Evolutionary conservation across 2,329 filamentous ascomycete species (phyloP), one percentile per base, ranked within the genome.

Genomic region (Botryotinia calthae): DNA sequence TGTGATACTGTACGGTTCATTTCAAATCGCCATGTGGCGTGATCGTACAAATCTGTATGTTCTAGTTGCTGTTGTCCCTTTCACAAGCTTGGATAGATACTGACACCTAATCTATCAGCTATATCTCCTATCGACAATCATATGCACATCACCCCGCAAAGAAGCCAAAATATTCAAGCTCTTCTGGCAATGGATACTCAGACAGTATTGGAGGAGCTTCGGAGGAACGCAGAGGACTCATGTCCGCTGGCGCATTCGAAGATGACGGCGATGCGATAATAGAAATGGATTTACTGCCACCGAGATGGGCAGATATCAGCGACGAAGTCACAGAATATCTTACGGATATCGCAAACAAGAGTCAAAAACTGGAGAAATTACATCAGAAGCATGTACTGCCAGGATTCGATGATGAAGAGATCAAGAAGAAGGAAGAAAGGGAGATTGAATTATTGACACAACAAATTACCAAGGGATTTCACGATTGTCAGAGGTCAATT

Each of bases 111-210:
- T 61, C 54, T 59, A 54, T 62, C 59, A 97, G 95, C 82, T 99
- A 97, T 83, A 96, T 99, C 82, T 98, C 96, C 83, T 99, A 98
- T 87, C 95, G 96, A 80, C 96, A 99, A 85, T 98, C 95, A 80
- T 98, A 98, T 84, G 90, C 94, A 79, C 96, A 98, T 83, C 95
- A 98, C 82, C 96, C 96, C 71, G 89, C 90, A 74, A 95, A 97
- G 84, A 94, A 94, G 84, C 89, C 90, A 77, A 91, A 91, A 79
- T 92, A 92, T 84, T 84, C 76, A 20, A 74, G 73, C 8, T 71
- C 79, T 48, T 76, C 78, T 51, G 81, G 84, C 78, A 87, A 88
- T 85, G 87, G 87, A 82, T 89, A 89, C 81, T 85, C 86, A 75
- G 89, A 91, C 76, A 82, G 84, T 75, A 87, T 88, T 79, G 85